Conservation (phyloP, 495 filamentous ascomycete species). For the Pyrenula aspistea region DNA sequence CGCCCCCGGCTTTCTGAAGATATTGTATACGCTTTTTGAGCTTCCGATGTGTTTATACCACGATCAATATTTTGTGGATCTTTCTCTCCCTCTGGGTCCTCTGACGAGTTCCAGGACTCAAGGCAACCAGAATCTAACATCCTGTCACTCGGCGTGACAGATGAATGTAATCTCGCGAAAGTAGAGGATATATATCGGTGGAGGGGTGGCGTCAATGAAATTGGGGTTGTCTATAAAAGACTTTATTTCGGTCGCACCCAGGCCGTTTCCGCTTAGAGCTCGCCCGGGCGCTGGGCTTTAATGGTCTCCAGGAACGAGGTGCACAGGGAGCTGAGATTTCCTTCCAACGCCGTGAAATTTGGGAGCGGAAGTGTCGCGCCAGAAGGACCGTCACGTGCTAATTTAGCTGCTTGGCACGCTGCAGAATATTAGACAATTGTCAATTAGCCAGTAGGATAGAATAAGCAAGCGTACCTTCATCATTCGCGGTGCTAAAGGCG, state of each 20-base stretch:
- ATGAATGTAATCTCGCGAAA: not conserved
- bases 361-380: not conserved
- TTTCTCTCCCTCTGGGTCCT: not conserved
- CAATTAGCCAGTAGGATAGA: too few species aligned
- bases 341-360: not conserved
- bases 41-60: not conserved
- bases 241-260: not conserved
- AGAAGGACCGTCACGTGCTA: too few species aligned
- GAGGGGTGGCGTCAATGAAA: not conserved
- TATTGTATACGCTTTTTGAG: not conserved
- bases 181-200: not conserved
- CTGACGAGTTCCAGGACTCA: not conserved
- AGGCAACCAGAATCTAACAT: not conserved
- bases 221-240: not conserved
- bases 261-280: not conserved
- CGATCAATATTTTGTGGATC: not conserved
- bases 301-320: not conserved
- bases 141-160: not conserved
- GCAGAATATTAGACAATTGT: too few species aligned
- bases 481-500: too few species aligned
- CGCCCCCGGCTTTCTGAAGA: not conserved
- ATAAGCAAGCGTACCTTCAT: too few species aligned
- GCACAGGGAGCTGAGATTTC: not conserved
- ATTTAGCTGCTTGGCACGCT: too few species aligned
- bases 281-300: not conserved